Evolutionary conservation across 1,284 basidiomycete species (phyloP), one percentile per base, ranked within the genome.

Genomic region (Trametes pubescens): DNA sequence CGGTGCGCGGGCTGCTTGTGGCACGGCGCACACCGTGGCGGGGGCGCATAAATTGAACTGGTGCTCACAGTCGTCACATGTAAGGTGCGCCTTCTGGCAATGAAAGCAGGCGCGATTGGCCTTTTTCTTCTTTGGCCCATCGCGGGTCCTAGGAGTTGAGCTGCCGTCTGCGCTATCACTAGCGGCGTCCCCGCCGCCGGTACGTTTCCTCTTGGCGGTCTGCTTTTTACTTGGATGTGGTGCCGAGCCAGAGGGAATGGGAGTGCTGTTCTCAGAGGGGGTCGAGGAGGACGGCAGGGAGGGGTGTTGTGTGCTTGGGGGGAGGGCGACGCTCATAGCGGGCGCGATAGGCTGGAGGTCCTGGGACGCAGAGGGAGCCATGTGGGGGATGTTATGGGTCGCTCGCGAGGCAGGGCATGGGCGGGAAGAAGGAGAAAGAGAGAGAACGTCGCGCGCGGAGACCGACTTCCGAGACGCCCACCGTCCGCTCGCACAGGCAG

Each of bases 41-140:
- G 69, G 65, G 8, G 34, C 43, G 38, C 32, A 44, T n/a, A 32
- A 11, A 35, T 10, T 35, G 32, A 35, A 24, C n/a, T 18, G n/a
- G 37, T 43, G 82, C 86, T 72, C 71, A 98, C 96, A 89, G 74
- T 99, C 97, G 77, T 99, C 96, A 77, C 97, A 99, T 9, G 97
- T 99, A 71, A 99, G 82, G 78, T 99, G 97, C 1, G 95, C 95
- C 75, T 92, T 92, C 79, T 99, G 97, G 78, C 97, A 99, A 68
- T 95, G 93, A 65, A 93, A 89, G 75, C 97, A 99, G 38, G 97
- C 97, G 49, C 95, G 86, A 72, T 88, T 94, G 0, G 94, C 95
- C 78, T 96, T 95, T 83, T 95, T 95, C 85, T 94, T 94, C 84
- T 93, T 93, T 26, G 90, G 88, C 2, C 87, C 86, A 60, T 92